Evolutionary conservation across 140 eudicot genomes (phyloP), one percentile per base, ranked within the genome.

Genomic region (Stevia rebaudiana): DNA sequence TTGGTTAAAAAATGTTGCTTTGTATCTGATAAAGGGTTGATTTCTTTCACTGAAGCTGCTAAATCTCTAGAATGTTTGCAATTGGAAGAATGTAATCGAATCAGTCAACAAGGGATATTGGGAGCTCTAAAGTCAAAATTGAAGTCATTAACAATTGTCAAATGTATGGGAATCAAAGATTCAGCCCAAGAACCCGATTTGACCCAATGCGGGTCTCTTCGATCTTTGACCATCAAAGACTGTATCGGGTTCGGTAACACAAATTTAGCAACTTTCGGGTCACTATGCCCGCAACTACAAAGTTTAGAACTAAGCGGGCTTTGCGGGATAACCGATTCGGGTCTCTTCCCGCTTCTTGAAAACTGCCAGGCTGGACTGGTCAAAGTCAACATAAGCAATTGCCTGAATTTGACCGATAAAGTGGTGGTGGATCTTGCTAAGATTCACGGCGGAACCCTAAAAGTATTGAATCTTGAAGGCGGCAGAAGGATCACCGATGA

Each of bases 91-190:
- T 85, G 94, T 71, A 81, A 88, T 58, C 62, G 95, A 63, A 78
- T 92, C 65, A 79, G 90, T 24, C 94, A 83, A 66, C 59, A 67
- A 0, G 97, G 97, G 23, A 78, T 92, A 35, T 54, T 83, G 6
- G 74, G 75, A 62, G 84, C 79, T 37, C 72, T 88, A 10, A 80
- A 72, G 41, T 79, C 95, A 10, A 92, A 79, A 39, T 49, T 92
- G 61, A 88, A 84, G 54, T 81, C 99, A 13, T 82, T 92, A 56
- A 56, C 88, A 19, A 76, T 92, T 0, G 82, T 88, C 11, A 92
- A 83, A 63, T 92, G 99, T 75, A 73, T 85, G 87, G 97, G 97
- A 39, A 75, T 88, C 59, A 88, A 72, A 74, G 94, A 88, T 73
- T 48, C 76, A 25, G 62, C 73, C 2, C 68, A 64, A n/a, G 81